Evolutionary conservation across 2,329 filamentous ascomycete genomes (phyloP), one percentile per base, ranked within the genome.

Genomic region (Chrysosphaeria jannelii): DNA sequence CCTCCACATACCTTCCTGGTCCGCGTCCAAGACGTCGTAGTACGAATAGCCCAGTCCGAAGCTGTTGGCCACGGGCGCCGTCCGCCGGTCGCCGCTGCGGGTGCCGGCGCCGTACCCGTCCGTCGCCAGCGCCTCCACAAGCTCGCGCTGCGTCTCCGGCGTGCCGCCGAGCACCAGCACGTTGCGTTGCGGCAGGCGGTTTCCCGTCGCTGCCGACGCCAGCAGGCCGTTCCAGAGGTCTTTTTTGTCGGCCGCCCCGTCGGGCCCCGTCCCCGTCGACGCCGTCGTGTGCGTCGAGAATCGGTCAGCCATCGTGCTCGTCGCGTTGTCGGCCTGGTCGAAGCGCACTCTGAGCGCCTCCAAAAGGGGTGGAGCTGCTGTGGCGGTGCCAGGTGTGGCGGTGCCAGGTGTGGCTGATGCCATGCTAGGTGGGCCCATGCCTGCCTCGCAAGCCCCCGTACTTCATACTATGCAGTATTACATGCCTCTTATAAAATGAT

Each of bases 221-320:
- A 91, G 56, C 70, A 91, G 75, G 21, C 75, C 78, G 29, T 71
- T 79, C 81, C 81, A 91, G 45, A 91, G 67, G 40, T 89, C 75
- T 46, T 74, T 75, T 48, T 75, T 79, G 31, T 23, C 20, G 44
- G 51, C 57, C 11, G 13, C 14, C 9, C 19, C 15, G 10, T 17
- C 59, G 27, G 51, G 49, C 29, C 53, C 53, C 28, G 35, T 50
- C 29, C 53, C 53, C 28, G 35, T 42, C 32, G 50, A 62, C 32
- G 45, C 55, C 34, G 46, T 47, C 30, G 56, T 65, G 46, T 56
- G 60, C 36, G 49, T 61, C 28, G 58, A 63, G 39, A 51, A 48
- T 34, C 57, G 50, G 38, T 48, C 55, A 34, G 45, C 41, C 35
- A 52, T 47, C 52, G 58, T 59, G n/a, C n/a, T n/a, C n/a, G n/a